These are phyloP conservation scores for Stephania cephalantha DNA, from an alignment of 164 flowering plant genomes.

Conservation along the genomic window DNA sequence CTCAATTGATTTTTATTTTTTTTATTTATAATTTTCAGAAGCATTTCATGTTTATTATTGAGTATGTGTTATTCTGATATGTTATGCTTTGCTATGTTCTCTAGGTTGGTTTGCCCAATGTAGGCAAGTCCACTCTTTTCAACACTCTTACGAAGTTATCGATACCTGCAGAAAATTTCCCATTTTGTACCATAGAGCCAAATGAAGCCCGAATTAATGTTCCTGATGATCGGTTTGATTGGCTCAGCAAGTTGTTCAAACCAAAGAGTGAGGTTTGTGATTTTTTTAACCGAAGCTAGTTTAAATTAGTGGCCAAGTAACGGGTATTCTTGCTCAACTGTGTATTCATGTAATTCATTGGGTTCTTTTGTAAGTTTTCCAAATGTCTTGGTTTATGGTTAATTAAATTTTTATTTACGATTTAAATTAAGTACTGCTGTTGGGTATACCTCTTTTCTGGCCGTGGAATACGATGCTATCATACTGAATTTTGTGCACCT, in stretches of 20 bases:
- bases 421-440: neutral
- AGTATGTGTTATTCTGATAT: neutral
- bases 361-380: neutral
- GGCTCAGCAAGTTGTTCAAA: slow-evolving; percentile 81
- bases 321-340: neutral
- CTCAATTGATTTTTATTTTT: neutral
- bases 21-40: neutral
- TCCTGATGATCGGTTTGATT: slow-evolving; percentile 92
- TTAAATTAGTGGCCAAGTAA: neutral
- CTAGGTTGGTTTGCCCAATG: slow-evolving; percentile 98
- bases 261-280: slow-evolving; percentile 85
- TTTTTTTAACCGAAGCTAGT: neutral
- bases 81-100: slow-evolving; percentile 8
- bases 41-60: neutral
- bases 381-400: neutral
- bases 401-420: neutral
- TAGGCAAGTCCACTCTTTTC: slow-evolving; percentile 95
- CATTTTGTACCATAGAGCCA: slow-evolving; percentile 96
- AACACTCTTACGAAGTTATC: slow-evolving; percentile 87
- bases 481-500: neutral
- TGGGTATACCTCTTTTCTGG: neutral
- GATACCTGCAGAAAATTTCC: slow-evolving; percentile 95
- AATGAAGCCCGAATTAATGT: slow-evolving; percentile 88
- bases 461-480: neutral
- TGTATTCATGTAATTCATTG: neutral